Conservation (phyloP, 1,139 yeast species). For the Kodamaea alishanica region DNA sequence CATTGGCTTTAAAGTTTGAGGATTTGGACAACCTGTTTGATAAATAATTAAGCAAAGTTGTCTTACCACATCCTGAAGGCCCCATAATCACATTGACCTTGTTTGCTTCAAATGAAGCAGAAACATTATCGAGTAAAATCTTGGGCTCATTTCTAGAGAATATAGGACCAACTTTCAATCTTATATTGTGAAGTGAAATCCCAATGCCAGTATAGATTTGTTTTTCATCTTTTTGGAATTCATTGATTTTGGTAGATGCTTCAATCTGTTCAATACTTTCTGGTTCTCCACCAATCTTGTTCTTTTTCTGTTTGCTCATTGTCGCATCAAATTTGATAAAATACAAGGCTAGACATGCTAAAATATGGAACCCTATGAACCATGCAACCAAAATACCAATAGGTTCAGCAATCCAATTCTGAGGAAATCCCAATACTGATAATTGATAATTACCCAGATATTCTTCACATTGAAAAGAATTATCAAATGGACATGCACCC, state of each 20-base stretch:
- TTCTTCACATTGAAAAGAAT: slow-evolving; percentile 27
- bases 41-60: slow-evolving; percentile 21
- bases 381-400: slow-evolving; percentile 58
- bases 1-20: slow-evolving; percentile 13
- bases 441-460: slow-evolving; percentile 56
- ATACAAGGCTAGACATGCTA: slow-evolving; percentile 46
- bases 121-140: slow-evolving; percentile 15
- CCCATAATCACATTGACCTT: slow-evolving; percentile 27
- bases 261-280: slow-evolving; percentile 12
- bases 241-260: not conserved
- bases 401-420: slow-evolving; percentile 66
- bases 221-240: not conserved
- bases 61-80: slow-evolving; percentile 27
- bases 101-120: slow-evolving; percentile 17
- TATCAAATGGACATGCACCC: slow-evolving; percentile 53
- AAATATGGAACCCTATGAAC: slow-evolving; percentile 51
- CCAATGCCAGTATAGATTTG: slow-evolving; percentile 1
- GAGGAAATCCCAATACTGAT: slow-evolving; percentile 56
- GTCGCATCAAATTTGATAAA: slow-evolving; percentile 51
- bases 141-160: slow-evolving; percentile 4
- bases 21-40: slow-evolving; percentile 15
- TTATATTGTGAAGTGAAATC: slow-evolving; percentile 1
- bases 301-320: slow-evolving; percentile 43
- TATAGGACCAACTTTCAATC: slow-evolving; percentile 2
- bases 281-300: slow-evolving; percentile 32